These are phyloP conservation scores for Moesziomyces globuligerus DNA, from an alignment of 1,284 basidiomycete species.

Conservation along the genomic window DNA sequence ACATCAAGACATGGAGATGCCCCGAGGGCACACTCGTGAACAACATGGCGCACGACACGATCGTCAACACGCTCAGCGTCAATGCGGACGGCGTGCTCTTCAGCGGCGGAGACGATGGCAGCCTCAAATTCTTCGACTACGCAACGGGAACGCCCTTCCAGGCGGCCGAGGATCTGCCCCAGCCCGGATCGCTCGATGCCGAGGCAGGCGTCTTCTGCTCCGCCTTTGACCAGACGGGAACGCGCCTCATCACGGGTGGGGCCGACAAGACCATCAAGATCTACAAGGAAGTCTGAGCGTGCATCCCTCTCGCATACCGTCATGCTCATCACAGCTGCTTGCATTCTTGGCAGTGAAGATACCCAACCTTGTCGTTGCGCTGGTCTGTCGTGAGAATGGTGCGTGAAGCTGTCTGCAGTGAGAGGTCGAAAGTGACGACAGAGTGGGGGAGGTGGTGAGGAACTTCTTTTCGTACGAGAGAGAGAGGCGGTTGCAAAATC, in stretches of 20 bases:
- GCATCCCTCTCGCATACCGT: not conserved
- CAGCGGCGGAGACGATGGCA: constrained; percentile 74
- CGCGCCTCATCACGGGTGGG: constrained; percentile 88
- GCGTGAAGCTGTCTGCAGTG: too few species aligned
- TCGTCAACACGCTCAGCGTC: constrained; percentile 93
- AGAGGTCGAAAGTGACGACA: too few species aligned
- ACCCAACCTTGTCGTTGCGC: not conserved
- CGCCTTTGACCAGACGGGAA: constrained; percentile 94
- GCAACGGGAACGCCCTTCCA: constrained; percentile 94
- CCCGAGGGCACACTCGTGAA: constrained; percentile 95
- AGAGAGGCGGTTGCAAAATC: too few species aligned
- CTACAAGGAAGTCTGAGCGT: constrained; percentile 48
- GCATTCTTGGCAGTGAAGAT: not conserved
- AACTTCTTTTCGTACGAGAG: too few species aligned
- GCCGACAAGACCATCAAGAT: constrained; percentile 82
- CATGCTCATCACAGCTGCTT: not conserved
- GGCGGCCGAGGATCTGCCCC: constrained; percentile 89
- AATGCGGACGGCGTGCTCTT: constrained; percentile 97
- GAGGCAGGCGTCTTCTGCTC: constrained; percentile 91
- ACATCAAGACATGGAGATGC: constrained; percentile 99
- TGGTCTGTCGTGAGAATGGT: too few species aligned
- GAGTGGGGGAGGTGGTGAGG: too few species aligned
- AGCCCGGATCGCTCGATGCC: constrained; percentile 95
- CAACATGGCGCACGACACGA: constrained; percentile 93
- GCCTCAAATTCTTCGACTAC: constrained; percentile 74